Base-by-base conservation (phyloP, 331 rosid genomes). In the Rosa hybrid region DNA sequence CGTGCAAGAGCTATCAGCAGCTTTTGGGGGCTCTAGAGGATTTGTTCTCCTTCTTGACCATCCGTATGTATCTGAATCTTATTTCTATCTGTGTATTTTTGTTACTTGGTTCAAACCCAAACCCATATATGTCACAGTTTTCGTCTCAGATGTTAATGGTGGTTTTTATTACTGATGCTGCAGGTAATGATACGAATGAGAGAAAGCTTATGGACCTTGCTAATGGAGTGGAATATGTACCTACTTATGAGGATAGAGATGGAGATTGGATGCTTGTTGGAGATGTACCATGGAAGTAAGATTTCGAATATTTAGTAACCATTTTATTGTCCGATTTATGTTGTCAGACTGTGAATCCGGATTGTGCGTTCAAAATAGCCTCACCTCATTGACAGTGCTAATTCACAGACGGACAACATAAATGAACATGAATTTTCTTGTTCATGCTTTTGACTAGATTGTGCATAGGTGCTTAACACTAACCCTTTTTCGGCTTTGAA, bases 201-300 rank as follows among this genome's bases (percentile, higher is more conserved):
- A 86, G 56, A 77, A 92, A 90, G 77, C 80, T 81, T 9, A 76
- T 81, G 85, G 94, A 86, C 69, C 64, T 79, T 16, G 90, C 83
- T 39, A 89, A 83, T 80, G 91, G 90, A 14, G 72, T 82, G 18
- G 94, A 92, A 30, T 92, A 90, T 84, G 85, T 88, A 68, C 89
- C 93, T 23, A 91, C 95, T 49, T 91, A 90, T 45, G 97, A 93
- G 76, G 97, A 93, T 81, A 90, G 77, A 80, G 98, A 93, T 59
- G 98, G 94, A 57, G 97, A 91, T 62, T 93, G 94, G 98, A 93
- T 93, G 98, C 85, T 93, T 53, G 88, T 91, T n/a, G 97, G 97
- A 41, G 96, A 93, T 88, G 96, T 93, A 12, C 96, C 97, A 0
- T 93, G 97, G 97, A 86, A 88, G 97, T 92, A 85, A 82, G 85